Evolutionary conservation across 345 rosid species (phyloP).

Genomic region (Linum trigynum): DNA sequence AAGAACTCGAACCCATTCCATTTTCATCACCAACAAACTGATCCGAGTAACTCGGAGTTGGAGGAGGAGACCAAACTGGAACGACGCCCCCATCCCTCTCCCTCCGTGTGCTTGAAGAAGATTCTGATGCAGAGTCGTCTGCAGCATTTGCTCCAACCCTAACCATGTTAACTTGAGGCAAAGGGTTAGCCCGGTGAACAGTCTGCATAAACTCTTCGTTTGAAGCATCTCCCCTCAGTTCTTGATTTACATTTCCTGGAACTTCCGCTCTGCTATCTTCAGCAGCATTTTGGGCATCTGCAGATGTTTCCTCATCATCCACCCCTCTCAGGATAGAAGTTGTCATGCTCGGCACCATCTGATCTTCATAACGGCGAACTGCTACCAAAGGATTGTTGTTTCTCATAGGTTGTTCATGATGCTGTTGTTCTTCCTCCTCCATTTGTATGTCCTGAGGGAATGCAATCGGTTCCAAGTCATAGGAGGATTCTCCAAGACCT

Average conservation of each 20-base stretch:
- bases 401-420: constrained; percentile 31
- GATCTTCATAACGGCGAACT: constrained; percentile 65
- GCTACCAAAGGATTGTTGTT: constrained; percentile 31
- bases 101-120: constrained; percentile 58
- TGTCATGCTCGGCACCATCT: constrained; percentile 97
- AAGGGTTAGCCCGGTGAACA: constrained; percentile 20
- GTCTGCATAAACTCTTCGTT: constrained; percentile 30
- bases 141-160: constrained; percentile 33
- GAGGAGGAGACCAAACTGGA: constrained; percentile 80
- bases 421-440: constrained; percentile 34
- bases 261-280: constrained; percentile 82
- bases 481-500: constrained; percentile 84
- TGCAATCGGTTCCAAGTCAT: constrained; percentile 52
- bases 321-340: constrained; percentile 50
- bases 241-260: constrained; percentile 56
- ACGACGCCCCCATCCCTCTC: constrained; percentile 85
- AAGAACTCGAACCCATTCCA: constrained; percentile 55
- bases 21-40: constrained; percentile 69
- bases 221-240: constrained; percentile 35
- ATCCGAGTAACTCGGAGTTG: constrained; percentile 61
- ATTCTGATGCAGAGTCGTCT: constrained; percentile 89
- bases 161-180: constrained; percentile 34
- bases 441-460: constrained; percentile 69
- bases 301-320: constrained; percentile 65
- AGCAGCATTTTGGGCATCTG: constrained; percentile 36